These are phyloP conservation scores for Dictyostelium purpureum DNA, from an alignment of 78 protist genomes.

Conservation along the genomic window DNA sequence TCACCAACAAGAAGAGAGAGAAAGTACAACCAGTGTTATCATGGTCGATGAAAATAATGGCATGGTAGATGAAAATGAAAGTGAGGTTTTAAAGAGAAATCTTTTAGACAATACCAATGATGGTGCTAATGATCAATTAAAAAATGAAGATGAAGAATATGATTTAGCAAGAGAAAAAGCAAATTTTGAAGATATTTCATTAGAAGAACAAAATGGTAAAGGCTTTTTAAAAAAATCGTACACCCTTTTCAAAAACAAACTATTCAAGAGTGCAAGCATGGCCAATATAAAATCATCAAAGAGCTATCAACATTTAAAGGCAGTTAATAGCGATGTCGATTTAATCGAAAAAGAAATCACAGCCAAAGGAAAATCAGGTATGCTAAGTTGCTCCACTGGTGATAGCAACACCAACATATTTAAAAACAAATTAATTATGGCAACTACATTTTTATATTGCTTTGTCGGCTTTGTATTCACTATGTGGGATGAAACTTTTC, in stretches of 20 bases:
- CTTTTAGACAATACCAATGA: not conserved
- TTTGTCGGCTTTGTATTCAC: constrained; percentile 34
- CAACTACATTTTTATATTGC: constrained; percentile 5
- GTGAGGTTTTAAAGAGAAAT: not conserved
- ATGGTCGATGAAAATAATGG: no score
- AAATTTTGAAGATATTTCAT: constrained; percentile 2
- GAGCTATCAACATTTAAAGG: not conserved
- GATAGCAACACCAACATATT: not conserved
- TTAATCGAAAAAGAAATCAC: not conserved
- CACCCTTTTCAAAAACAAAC: not conserved
- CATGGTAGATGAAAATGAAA: not conserved
- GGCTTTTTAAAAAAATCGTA: not conserved
- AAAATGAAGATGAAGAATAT: not conserved
- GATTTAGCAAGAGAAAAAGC: not conserved
- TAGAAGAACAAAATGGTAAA: not conserved
- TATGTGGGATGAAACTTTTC: constrained; percentile 56
- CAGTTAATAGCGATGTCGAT: not conserved
- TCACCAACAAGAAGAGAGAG: no score
- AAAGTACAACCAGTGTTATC: no score
- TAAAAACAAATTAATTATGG: constrained; percentile 30
- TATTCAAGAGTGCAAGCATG: not conserved
- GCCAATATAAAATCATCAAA: not conserved
- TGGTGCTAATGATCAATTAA: not conserved
- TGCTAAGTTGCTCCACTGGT: no score
- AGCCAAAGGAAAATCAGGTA: not conserved